These are phyloP conservation scores for Puccinia sorghi DNA, from an alignment of 1,284 basidiomycete species.

Conservation along the genomic window DNA sequence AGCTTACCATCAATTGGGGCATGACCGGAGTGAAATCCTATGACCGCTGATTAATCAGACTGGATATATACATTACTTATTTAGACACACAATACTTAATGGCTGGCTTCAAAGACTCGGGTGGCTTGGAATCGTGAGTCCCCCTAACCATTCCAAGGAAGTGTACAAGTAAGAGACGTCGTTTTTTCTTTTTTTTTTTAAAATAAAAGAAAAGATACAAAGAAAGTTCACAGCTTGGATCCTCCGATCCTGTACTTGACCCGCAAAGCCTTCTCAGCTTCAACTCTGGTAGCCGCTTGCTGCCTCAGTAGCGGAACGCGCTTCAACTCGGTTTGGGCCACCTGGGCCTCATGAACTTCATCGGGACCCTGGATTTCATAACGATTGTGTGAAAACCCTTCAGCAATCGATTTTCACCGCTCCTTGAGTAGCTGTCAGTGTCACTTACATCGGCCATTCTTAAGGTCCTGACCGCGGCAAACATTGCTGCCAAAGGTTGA, in stretches of 20 bases:
- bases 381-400: not conserved
- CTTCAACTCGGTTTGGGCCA: constrained; percentile 43
- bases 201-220: not conserved
- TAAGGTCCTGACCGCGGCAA: constrained; percentile 79
- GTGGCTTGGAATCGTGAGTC: too few species aligned
- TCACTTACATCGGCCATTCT: constrained; percentile 79
- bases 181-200: too few species aligned
- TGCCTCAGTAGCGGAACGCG: constrained; percentile 38
- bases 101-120: too few species aligned
- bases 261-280: constrained; percentile 7
- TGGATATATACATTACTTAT: too few species aligned
- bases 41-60: too few species aligned
- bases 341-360: constrained; percentile 49
- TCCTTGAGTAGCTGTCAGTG: not conserved
- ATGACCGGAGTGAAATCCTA: too few species aligned
- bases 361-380: constrained; percentile 39
- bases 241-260: constrained; percentile 20
- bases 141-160: too few species aligned
- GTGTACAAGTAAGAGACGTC: too few species aligned
- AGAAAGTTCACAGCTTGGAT: constrained; percentile 20
- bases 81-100: too few species aligned
- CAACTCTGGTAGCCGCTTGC: not conserved
- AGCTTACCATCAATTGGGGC: too few species aligned
- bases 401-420: not conserved
- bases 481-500: constrained; percentile 74